A percentile compares a stretch with the other conserved stretches of the same genome.
Evolutionary conservation across 2,329 filamentous ascomycete genomes (phyloP).

Genomic region (Fusarium sp.): DNA sequence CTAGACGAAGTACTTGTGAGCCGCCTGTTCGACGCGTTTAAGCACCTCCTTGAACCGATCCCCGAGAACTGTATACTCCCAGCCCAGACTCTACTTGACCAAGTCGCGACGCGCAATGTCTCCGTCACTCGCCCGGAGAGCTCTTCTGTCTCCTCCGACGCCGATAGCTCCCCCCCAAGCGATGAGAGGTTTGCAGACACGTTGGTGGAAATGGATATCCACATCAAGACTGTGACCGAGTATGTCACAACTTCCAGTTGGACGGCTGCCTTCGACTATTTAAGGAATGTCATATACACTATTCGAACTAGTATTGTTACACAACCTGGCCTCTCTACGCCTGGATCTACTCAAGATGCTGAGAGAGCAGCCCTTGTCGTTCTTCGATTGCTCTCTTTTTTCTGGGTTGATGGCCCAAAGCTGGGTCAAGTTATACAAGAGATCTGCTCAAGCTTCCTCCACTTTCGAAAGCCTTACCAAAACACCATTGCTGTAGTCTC

Average conservation of each 20-base stretch:
- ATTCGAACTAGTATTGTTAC: conserved; percentile 56
- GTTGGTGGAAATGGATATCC: conserved; percentile 60
- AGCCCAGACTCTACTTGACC: conserved; percentile 66
- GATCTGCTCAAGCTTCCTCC: conserved; percentile 72
- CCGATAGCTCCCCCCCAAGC: conserved; percentile 23
- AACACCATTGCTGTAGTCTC: conserved; percentile 69
- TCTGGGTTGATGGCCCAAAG: conserved; percentile 72
- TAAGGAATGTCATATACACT: conserved; percentile 62
- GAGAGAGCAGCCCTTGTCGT: conserved; percentile 63
- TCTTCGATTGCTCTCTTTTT: conserved; percentile 67
- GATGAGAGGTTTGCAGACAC: conserved; percentile 47
- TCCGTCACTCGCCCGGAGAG: conserved; percentile 46
- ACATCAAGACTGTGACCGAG: conserved; percentile 67
- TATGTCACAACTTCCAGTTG: conserved; percentile 73
- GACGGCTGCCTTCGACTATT: conserved; percentile 66
- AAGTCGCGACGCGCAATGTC: conserved; percentile 52
- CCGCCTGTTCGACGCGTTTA: conserved; percentile 65
- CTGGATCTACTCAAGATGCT: conserved; percentile 56
- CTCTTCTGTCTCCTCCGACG: conserved; percentile 25
- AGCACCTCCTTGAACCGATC: conserved; percentile 66
- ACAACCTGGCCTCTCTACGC: conserved; percentile 49
- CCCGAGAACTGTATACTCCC: conserved; percentile 66
- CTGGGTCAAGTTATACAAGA: conserved; percentile 71
- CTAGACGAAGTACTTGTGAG: conserved; percentile 62
- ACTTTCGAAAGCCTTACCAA: conserved; percentile 71